Base-by-base conservation (phyloP, 2,329 filamentous ascomycete genomes). In the Myrmaecium sp. region DNA sequence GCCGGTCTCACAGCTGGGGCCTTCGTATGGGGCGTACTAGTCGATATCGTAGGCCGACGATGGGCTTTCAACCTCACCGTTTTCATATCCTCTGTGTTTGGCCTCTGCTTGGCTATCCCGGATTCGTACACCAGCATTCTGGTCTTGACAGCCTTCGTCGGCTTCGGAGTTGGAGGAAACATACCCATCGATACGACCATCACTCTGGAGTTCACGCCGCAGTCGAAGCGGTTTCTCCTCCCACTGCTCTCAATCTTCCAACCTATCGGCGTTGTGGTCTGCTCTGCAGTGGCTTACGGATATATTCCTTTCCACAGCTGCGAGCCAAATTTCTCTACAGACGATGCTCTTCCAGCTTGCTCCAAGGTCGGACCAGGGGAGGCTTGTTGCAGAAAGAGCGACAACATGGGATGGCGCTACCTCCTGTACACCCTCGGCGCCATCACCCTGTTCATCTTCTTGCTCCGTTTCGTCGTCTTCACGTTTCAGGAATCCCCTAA, bases 11-110 rank as follows among this genome's bases (percentile, higher is more conserved):
- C 64, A 3, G 60, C 57, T 6, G 66, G 66, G 1, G 15, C n/a
- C n/a, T n/a, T n/a, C n/a, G n/a, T n/a, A n/a, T n/a, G n/a, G n/a
- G n/a, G n/a, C n/a, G n/a, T n/a, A 5, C 16, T n/a, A 10, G 25
- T 3, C 5, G 14, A 35, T n/a, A 23, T 26, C 5, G 13, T 15
- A 57, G 54, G 52, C 27, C 57, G 66, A 16, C 52, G 55, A 29
- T 67, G 62, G 58, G 64, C 64, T 0, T 70, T 70, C 47, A 70
- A 69, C 38, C 36, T 66, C 19, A 69, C 66, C 0, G 64, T 64
- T 24, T 49, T 69, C n/a, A 52, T 68, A 28, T 51, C 62, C 1
- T 60, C 60, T 6, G 40, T 63, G 3, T 70, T 69, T 32, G 64
- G 66, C 6, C 43, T 68, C 0, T 58, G 55, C 13, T 51, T 68